Base-by-base conservation (phyloP, 148 eudicot species). In the Fagopyrum tataricum region DNA sequence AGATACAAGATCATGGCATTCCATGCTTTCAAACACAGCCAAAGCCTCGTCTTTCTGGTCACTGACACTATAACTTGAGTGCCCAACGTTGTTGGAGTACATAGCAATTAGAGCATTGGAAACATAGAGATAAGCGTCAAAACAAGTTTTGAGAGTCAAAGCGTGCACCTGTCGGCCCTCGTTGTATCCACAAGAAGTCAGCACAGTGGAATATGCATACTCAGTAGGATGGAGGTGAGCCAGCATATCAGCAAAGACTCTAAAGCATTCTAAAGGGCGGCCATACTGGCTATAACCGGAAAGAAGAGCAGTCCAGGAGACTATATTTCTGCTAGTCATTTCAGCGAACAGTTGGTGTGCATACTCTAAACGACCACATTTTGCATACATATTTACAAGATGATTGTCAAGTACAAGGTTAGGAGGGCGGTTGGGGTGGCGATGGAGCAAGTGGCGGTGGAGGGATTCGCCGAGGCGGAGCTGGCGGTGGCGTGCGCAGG, bases 111-210 rank as follows among this genome's bases (percentile, higher is more conserved):
- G 82, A 67, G 86, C 84, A 77, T 87, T 87, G 13, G 80, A 77
- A 7, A 87, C 87, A 66, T 78, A 84, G 58, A 79, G 75, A 73
- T 75, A 82, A 44, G 73, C 62, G 78, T 77, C 78, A 78, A 79
- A 84, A 39, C 81, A 74, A 24, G 84, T 84, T 72, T 78, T 87
- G 53, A 82, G 7, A 11, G 78, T 83, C 41, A 75, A 74, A 24
- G 78, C 80, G 59, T 87, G 90, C 12, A 87, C 84, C 80, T 87
- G 87, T 75, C 78, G 40, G n/a, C 90, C 90, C 14, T 74, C 66
- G 2, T 64, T 56, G 44, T 46, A 40, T 72, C 75, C 72, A 51
- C 85, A 86, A 6, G 66, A 78, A 2, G 83, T 79, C 7, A 87
- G 74, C 51, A 87, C 78, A 48, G 84, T 80, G 1, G 87, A 73